Evolutionary conservation across 176 grass and related monocot genomes (phyloP).

Genomic region (Ensete glaucum): DNA sequence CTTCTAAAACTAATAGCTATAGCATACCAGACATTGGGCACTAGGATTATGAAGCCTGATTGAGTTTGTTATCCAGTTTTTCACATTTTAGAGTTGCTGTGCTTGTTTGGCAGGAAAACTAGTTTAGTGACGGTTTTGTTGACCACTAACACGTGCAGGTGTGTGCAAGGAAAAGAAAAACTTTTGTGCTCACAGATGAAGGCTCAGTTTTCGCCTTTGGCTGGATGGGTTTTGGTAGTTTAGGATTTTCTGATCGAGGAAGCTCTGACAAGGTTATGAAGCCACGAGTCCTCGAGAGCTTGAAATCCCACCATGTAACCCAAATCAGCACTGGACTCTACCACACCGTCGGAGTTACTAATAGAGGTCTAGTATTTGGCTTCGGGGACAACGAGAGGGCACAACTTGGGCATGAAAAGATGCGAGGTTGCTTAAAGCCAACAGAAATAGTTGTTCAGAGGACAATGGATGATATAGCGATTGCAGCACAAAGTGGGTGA

Average conservation of each 20-base stretch:
- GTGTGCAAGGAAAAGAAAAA: slow-evolving; percentile 96
- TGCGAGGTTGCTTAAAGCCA: slow-evolving; percentile 78
- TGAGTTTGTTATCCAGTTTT: too few species aligned
- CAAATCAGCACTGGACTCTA: slow-evolving; percentile 97
- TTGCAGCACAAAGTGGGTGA: slow-evolving; percentile 50
- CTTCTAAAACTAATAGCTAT: not conserved
- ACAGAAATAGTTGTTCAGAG: slow-evolving; percentile 83
- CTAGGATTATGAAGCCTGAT: not conserved
- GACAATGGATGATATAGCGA: slow-evolving; percentile 64
- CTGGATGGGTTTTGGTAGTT: slow-evolving; percentile 98
- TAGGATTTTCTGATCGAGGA: slow-evolving; percentile 81
- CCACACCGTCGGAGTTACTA: slow-evolving; percentile 88
- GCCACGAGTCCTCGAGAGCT: slow-evolving; percentile 55
- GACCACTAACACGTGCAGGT: slow-evolving; percentile 38
- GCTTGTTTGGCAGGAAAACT: too few species aligned
- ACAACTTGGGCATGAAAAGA: slow-evolving; percentile 79
- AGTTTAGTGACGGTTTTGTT: not conserved
- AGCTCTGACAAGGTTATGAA: slow-evolving; percentile 90
- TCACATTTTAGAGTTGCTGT: too few species aligned
- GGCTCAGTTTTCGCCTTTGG: slow-evolving; percentile 87
- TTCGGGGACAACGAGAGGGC: slow-evolving; percentile 97
- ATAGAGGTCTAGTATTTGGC: slow-evolving; percentile 76
- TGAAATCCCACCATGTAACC: slow-evolving; percentile 55
- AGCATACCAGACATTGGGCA: not conserved
- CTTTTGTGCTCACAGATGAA: slow-evolving; percentile 79